phyloP scores from a whole-genome alignment of 2,329 filamentous ascomycete genomes.

The Thielaviopsis populi region DNA sequence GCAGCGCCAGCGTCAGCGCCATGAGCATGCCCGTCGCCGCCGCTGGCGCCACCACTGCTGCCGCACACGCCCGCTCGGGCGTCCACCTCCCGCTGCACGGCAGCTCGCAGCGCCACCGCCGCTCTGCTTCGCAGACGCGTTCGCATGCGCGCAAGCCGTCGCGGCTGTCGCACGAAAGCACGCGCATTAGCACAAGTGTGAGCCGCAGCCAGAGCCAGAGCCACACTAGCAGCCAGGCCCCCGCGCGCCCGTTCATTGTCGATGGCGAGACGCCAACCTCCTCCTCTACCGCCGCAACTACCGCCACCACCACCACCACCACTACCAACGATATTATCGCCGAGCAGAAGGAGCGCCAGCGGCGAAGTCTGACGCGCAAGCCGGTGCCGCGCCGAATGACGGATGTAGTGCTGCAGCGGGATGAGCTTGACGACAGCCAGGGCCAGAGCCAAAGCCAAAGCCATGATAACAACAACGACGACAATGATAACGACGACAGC shows the following conservation, averaged over 20 bases:
- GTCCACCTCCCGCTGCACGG: conserved; percentile 1
- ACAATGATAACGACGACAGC: background rate
- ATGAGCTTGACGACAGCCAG: background rate
- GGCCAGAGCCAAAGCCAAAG: background rate
- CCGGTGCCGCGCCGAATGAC: conserved; percentile 2
- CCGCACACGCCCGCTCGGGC: conserved; percentile 9
- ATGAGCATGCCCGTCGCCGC: conserved; percentile 10
- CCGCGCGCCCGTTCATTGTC: background rate
- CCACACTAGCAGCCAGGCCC: background rate
- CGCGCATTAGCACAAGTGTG: background rate
- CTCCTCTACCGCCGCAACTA: too few relatives aligned
- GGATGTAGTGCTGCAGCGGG: background rate
- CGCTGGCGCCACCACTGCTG: background rate
- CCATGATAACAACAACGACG: background rate
- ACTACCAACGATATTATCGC: conserved; percentile 11
- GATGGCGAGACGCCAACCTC: background rate
- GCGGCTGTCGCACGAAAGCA: conserved; percentile 2
- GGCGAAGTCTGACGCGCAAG: conserved; percentile 1
- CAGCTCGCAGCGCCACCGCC: background rate
- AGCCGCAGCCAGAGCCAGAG: background rate
- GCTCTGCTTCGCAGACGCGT: background rate
- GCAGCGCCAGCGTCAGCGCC: conserved; percentile 1
- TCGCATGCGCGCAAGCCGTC: background rate
- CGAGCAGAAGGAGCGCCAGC: conserved; percentile 1
- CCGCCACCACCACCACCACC: background rate